Conservation (phyloP, 2,329 filamentous ascomycete species). For the Sphaerulina musiva region DNA sequence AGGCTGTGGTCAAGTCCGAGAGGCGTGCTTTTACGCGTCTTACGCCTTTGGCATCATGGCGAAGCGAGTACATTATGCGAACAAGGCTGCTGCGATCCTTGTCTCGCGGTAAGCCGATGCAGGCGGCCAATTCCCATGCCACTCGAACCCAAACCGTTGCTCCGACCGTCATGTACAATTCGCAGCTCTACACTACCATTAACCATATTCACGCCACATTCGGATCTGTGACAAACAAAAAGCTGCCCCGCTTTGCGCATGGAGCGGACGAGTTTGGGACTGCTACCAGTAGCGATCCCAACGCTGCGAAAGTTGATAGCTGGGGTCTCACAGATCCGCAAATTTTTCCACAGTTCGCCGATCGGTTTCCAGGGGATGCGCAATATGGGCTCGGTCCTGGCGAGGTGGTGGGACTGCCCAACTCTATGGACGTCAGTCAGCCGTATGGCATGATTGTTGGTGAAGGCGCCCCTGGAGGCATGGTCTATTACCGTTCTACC, state of each 20-base stretch:
- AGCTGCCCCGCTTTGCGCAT: constrained; percentile 72
- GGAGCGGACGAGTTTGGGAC: constrained; percentile 71
- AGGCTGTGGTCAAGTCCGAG: constrained; percentile 60
- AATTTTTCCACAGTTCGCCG: constrained; percentile 68
- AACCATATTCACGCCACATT: constrained; percentile 77
- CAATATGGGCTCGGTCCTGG: constrained; percentile 75
- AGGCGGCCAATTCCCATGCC: constrained; percentile 49
- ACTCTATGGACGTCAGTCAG: constrained; percentile 86
- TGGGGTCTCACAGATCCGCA: constrained; percentile 77
- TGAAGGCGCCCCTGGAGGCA: constrained; percentile 78
- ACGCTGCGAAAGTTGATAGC: constrained; percentile 64
- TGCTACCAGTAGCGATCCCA: constrained; percentile 76
- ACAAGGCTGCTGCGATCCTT: constrained; percentile 78
- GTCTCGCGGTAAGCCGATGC: constrained; percentile 68
- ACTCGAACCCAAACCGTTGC: constrained; percentile 58
- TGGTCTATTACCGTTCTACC: constrained; percentile 66
- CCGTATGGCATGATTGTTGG: constrained; percentile 76
- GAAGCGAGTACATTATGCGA: constrained; percentile 87
- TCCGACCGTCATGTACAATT: constrained; percentile 78
- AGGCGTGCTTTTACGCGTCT: constrained; percentile 75
- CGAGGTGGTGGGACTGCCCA: constrained; percentile 66
- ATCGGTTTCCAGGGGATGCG: constrained; percentile 64
- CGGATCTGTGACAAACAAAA: constrained; percentile 59
- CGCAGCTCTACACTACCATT: constrained; percentile 70
- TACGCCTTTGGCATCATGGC: constrained; percentile 81